These are phyloP conservation scores for Acer campestre DNA, from an alignment of 345 rosid genomes.

Conservation along the genomic window DNA sequence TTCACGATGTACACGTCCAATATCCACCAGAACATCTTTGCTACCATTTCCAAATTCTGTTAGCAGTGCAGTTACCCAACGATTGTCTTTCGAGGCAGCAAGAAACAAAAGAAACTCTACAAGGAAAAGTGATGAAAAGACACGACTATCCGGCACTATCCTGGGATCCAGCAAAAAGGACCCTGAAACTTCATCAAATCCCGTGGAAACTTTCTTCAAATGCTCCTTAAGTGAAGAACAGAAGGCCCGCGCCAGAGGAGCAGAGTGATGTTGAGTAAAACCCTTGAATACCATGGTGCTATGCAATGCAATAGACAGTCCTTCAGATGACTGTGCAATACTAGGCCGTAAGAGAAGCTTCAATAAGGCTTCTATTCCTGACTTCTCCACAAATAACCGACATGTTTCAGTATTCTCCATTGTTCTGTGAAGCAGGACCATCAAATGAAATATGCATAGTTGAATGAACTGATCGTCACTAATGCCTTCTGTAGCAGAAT, in stretches of 20 bases:
- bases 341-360: conserved; percentile 83
- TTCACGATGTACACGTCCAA: conserved; percentile 87
- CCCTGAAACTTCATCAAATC: conserved; percentile 54
- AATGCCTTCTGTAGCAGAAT: conserved; percentile 49
- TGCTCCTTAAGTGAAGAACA: conserved; percentile 81
- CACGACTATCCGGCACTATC: conserved; percentile 49
- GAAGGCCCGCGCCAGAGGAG: conserved; percentile 87
- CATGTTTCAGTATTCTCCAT: conserved; percentile 95
- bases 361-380: conserved; percentile 87
- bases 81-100: conserved; percentile 92
- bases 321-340: conserved; percentile 94
- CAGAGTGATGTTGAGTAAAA: conserved; percentile 90
- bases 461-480: conserved; percentile 86
- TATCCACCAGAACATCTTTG: conserved; percentile 82
- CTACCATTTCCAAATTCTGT: conserved; percentile 79
- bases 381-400: conserved; percentile 90
- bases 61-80: conserved; percentile 92
- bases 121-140: conserved; percentile 83
- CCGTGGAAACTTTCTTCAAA: conserved; percentile 66
- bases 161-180: conserved; percentile 75
- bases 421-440: conserved; percentile 91
- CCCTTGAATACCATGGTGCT: conserved; percentile 98
- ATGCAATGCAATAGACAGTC: conserved; percentile 91
- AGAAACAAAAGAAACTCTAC: conserved; percentile 91
- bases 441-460: conserved; percentile 85